Evolutionary conservation across 768 basidiomycete genomes (phyloP), one percentile per base, ranked within the genome.

Genomic region (Pisolithus tinctorius): DNA sequence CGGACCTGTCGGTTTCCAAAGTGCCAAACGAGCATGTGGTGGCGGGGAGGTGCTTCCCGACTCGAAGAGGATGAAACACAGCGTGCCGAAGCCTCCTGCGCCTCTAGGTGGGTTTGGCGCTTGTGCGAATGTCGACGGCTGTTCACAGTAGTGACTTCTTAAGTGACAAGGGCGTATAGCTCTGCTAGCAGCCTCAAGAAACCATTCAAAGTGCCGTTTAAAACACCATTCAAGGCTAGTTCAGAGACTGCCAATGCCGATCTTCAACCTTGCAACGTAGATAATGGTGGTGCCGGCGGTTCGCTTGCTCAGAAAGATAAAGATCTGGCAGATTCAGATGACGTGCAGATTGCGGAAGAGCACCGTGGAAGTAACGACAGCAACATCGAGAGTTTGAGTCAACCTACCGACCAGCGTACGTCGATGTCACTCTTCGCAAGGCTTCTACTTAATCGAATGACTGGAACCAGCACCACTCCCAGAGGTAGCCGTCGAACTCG

Each of bases 191-290:
- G 57, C 48, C 57, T 82, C 47, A 70, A 59, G 40, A 83, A 79
- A 59, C 82, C 82, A 2, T 76, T 75, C 59, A 75, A 70, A 57
- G 60, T 74, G 1, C 79, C 80, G 1, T 73, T 59, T 34, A 71
- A 68, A 49, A 60, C 61, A 1, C 69, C 74, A 1, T 70, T 69
- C 58, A 71, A 58, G 47, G 61, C 58, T 0, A 61, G 66, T 6
- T 39, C 58, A 6, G 58, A 55, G 16, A 25, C 36, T 17, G 31
- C 42, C 42, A 11, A 39, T 0, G 41, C 9, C 30, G 38, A 39
- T 14, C 25, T 31, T 7, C 41, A 41, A 7, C 16, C 36, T 23
- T n/a, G 42, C 11, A 17, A 13, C 14, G 13, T 29, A 40, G 4
- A 20, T 7, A 27, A 27, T 29, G 49, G 26, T 13, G 43, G 8